These are phyloP conservation scores for Cladosporium colombiae DNA, from an alignment of 2,329 filamentous ascomycete genomes.

Conservation along the genomic window DNA sequence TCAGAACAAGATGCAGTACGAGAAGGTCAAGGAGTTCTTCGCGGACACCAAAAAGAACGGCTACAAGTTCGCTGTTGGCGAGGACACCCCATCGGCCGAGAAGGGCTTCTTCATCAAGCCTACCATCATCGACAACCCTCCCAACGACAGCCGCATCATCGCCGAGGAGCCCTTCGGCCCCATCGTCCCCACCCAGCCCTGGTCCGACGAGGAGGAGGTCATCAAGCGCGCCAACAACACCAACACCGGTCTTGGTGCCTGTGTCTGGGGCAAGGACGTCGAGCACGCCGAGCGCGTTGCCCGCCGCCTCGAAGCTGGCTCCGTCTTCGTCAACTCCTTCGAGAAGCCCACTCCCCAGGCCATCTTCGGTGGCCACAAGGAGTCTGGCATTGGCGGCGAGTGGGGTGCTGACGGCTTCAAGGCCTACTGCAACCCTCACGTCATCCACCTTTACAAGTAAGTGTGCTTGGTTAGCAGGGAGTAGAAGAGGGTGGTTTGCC, in stretches of 20 bases:
- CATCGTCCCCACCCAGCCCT: constrained; percentile 51
- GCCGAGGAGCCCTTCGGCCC: constrained; percentile 55
- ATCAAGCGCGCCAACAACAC: constrained; percentile 51
- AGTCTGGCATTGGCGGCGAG: constrained; percentile 63
- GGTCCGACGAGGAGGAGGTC: constrained; percentile 50
- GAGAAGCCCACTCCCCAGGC: constrained; percentile 51
- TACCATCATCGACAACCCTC: constrained; percentile 51
- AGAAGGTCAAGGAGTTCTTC: constrained; percentile 49
- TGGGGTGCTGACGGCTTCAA: constrained; percentile 48
- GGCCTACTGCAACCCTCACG: constrained; percentile 51
- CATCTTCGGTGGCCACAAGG: constrained; percentile 73
- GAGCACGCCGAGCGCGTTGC: constrained; percentile 51
- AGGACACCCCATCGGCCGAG: constrained; percentile 47
- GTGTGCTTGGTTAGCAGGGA: neutral
- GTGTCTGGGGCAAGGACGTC: constrained; percentile 55
- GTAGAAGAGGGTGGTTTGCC: neutral
- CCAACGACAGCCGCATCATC: constrained; percentile 42
- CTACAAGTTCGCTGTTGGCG: constrained; percentile 57
- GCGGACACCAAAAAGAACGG: constrained; percentile 40
- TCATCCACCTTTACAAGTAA: constrained; percentile 49
- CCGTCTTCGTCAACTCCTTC: constrained; percentile 57
- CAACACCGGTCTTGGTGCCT: constrained; percentile 54
- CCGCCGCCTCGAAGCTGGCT: constrained; percentile 54
- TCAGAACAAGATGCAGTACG: constrained; percentile 60
- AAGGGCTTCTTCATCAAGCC: constrained; percentile 46